Percentiles rank a stretch among this genome's conserved stretches.
phyloP scores from a whole-genome alignment of 441 rosid genomes.

The Euphorbia schlechtendalii region DNA sequence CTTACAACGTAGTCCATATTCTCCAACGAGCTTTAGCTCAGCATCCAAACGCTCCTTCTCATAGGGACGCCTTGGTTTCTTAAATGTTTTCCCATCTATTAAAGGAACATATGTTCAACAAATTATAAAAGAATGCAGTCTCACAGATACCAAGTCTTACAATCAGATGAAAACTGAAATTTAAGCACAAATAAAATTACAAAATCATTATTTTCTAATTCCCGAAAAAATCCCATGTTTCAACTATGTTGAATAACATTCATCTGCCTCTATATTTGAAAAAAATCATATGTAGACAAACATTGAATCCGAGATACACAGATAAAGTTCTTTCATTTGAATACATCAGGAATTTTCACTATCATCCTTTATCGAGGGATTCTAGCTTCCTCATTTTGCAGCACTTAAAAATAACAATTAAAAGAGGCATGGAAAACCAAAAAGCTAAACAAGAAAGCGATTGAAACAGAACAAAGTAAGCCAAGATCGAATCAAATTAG shows the following conservation, averaged over 20 bases:
- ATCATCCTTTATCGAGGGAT: neutral
- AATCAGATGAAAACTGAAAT: neutral
- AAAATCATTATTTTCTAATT: neutral
- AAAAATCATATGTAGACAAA: neutral
- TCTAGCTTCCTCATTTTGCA: neutral
- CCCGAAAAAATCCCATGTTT: too few species aligned
- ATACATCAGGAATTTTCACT: neutral
- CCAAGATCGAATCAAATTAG: neutral
- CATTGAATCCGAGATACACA: neutral
- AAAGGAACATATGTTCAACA: neutral
- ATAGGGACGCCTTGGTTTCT: slow-evolving; percentile 86
- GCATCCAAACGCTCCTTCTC: slow-evolving; percentile 93
- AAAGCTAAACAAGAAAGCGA: neutral
- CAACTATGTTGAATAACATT: too few species aligned
- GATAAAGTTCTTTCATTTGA: neutral
- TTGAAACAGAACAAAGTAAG: too few species aligned
- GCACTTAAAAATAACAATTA: neutral
- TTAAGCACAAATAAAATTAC: neutral
- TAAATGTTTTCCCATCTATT: slow-evolving; percentile 86
- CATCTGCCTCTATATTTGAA: too few species aligned
- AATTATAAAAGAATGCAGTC: too few species aligned
- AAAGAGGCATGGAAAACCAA: neutral
- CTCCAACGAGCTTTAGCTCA: slow-evolving; percentile 74
- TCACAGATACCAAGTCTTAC: neutral
- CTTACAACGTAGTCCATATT: slow-evolving; percentile 79